A percentile compares a stretch with the other conserved stretches of the same genome.
These are phyloP conservation scores for Trebouxia gelatinosa DNA, from an alignment of 163 green algal genomes.

Conservation along the genomic window DNA sequence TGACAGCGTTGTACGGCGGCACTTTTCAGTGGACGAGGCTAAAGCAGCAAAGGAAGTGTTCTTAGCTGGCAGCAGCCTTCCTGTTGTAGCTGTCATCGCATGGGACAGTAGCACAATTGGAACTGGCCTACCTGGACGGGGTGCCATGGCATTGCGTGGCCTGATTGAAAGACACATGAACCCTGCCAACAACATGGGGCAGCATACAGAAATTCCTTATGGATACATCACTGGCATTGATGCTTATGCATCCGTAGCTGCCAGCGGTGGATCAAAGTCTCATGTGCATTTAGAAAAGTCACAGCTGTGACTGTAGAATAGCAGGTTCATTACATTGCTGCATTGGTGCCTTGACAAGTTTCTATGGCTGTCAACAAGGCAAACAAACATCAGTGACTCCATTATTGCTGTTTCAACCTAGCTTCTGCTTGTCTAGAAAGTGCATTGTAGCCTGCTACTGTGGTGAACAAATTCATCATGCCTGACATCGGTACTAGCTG, in stretches of 20 bases:
- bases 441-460: slow-evolving; percentile 15
- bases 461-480: slow-evolving; percentile 33
- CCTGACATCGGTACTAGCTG: too few species aligned
- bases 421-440: slow-evolving; percentile 12
- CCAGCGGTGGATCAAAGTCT: too few species aligned
- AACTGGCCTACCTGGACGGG: slow-evolving; percentile 53
- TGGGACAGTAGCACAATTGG: slow-evolving; percentile 56
- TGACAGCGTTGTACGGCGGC: slow-evolving; percentile 53
- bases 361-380: too few species aligned
- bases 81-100: neutral
- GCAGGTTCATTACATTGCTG: too few species aligned
- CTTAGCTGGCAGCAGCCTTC: slow-evolving; percentile 46
- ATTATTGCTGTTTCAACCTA: slow-evolving; percentile 19
- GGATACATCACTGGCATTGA: slow-evolving; percentile 16
- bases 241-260: neutral
- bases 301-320: too few species aligned
- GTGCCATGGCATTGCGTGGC: slow-evolving; percentile 61
- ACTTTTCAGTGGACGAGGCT: slow-evolving; percentile 67
- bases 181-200: slow-evolving; percentile 19
- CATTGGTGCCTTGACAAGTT: too few species aligned
- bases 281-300: too few species aligned
- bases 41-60: slow-evolving; percentile 68
- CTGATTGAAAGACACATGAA: slow-evolving; percentile 64
- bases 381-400: neutral
- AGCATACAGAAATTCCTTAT: slow-evolving; percentile 21